A percentile compares a stretch with the other conserved stretches of the same genome.
Evolutionary conservation across 176 grass and related monocot species (phyloP).

Genomic region (Cenchrus purpureus): DNA sequence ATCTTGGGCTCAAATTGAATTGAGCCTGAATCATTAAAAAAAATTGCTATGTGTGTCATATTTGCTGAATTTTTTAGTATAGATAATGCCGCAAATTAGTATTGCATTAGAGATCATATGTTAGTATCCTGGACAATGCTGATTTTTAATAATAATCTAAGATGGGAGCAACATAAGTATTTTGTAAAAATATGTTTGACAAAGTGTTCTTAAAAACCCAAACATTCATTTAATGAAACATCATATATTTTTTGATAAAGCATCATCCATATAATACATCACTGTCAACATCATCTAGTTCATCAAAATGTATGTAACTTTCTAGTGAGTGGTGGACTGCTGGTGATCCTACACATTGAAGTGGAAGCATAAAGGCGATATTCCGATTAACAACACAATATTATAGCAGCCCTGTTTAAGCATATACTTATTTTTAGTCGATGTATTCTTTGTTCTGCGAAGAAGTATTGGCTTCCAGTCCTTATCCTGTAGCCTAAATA

Average conservation of each 20-base stretch:
- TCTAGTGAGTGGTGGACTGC: conserved; percentile 11
- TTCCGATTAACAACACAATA: conserved; percentile 43
- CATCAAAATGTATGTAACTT: conserved; percentile 43
- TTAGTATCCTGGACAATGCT: no score
- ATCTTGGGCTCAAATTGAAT: background rate
- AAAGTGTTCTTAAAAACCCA: background rate
- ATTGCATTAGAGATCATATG: no score
- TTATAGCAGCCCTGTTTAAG: conserved; percentile 43
- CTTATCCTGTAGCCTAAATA: conserved; percentile 28
- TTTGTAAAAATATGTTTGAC: background rate
- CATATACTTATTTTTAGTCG: conserved; percentile 44
- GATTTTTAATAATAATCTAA: background rate
- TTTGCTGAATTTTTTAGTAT: background rate
- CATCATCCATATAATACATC: background rate
- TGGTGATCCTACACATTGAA: conserved; percentile 1
- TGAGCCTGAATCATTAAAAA: background rate
- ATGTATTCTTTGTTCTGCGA: conserved; percentile 26
- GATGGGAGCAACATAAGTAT: background rate
- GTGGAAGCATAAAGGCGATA: conserved; percentile 59
- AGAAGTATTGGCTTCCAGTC: conserved; percentile 38
- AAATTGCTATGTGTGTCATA: background rate
- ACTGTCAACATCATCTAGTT: conserved; percentile 21
- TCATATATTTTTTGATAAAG: background rate
- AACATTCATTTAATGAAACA: background rate
- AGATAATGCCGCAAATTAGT: background rate